Conservation (phyloP, 2,329 filamentous ascomycete species). For the Talaromyces sp. region DNA sequence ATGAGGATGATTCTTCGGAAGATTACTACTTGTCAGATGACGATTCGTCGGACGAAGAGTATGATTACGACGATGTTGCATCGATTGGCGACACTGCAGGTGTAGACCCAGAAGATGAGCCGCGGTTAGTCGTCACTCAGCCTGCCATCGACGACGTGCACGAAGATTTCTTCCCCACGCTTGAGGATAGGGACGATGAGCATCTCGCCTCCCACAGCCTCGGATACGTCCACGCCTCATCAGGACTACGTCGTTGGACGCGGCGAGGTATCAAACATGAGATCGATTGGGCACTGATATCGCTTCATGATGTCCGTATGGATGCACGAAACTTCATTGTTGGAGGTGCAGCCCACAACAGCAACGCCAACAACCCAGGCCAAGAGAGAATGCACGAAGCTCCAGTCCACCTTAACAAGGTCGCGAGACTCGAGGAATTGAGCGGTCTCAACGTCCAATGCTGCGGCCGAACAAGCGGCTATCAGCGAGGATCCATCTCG, state of each 20-base stretch:
- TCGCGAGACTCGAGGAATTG: slow-evolving; percentile 53
- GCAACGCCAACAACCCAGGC: slow-evolving; percentile 27
- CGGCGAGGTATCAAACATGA: slow-evolving; percentile 75
- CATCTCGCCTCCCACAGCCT: slow-evolving; percentile 76
- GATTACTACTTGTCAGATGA: slow-evolving; percentile 43
- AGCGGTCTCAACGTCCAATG: slow-evolving; percentile 79
- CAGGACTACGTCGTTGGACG: slow-evolving; percentile 73
- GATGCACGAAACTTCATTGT: slow-evolving; percentile 67
- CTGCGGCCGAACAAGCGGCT: slow-evolving; percentile 78
- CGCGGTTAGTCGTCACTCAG: slow-evolving; percentile 79
- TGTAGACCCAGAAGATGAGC: slow-evolving; percentile 67
- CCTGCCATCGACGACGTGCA: slow-evolving; percentile 85
- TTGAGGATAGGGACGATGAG: slow-evolving; percentile 71
- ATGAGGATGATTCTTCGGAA: slow-evolving; percentile 25
- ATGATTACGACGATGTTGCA: slow-evolving; percentile 48
- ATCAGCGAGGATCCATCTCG: slow-evolving; percentile 73
- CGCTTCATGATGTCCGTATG: slow-evolving; percentile 66
- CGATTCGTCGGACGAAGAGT: slow-evolving; percentile 51
- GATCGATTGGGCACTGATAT: slow-evolving; percentile 91
- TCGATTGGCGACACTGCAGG: slow-evolving; percentile 72
- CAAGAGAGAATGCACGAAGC: slow-evolving; percentile 34
- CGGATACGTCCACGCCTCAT: slow-evolving; percentile 83
- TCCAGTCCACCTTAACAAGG: slow-evolving; percentile 51
- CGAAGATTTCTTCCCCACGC: slow-evolving; percentile 76
- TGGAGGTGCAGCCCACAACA: slow-evolving; percentile 2